phyloP scores from a whole-genome alignment of 1,284 basidiomycete species.

The Puccinia hordei region DNA sequence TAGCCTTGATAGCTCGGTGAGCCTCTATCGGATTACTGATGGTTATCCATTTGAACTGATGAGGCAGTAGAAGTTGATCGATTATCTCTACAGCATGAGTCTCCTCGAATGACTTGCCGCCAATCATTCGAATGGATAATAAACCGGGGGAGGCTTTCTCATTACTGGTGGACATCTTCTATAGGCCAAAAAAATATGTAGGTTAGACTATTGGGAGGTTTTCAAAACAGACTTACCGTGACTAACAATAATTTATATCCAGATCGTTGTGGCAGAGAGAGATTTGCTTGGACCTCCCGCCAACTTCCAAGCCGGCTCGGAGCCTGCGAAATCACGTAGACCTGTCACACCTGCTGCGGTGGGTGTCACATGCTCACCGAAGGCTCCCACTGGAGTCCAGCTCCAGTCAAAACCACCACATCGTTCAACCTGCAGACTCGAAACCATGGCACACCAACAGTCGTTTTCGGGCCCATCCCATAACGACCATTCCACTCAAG shows the following conservation, averaged over 20 bases:
- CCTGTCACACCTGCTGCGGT: too few species aligned
- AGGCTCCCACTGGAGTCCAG: background rate
- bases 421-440: background rate
- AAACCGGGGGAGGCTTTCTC: constrained; percentile 11
- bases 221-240: too few species aligned
- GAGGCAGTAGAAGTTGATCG: constrained; percentile 59
- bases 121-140: constrained; percentile 53
- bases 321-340: too few species aligned
- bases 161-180: background rate
- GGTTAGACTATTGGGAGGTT: too few species aligned
- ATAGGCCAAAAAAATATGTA: background rate
- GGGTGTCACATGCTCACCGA: too few species aligned
- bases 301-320: too few species aligned
- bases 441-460: constrained; percentile 12
- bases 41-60: constrained; percentile 72
- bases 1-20: constrained; percentile 84
- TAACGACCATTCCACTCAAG: constrained; percentile 27
- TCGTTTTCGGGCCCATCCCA: constrained; percentile 18
- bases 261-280: too few species aligned
- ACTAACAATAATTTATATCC: too few species aligned
- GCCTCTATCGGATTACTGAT: constrained; percentile 76
- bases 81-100: constrained; percentile 55
- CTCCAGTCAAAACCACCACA: background rate
- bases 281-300: too few species aligned
- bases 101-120: constrained; percentile 51